Percentiles rank a stretch among this genome's conserved stretches.
Conservation (phyloP, 2,329 filamentous ascomycete genomes). For the Tolypocladium sp. region DNA sequence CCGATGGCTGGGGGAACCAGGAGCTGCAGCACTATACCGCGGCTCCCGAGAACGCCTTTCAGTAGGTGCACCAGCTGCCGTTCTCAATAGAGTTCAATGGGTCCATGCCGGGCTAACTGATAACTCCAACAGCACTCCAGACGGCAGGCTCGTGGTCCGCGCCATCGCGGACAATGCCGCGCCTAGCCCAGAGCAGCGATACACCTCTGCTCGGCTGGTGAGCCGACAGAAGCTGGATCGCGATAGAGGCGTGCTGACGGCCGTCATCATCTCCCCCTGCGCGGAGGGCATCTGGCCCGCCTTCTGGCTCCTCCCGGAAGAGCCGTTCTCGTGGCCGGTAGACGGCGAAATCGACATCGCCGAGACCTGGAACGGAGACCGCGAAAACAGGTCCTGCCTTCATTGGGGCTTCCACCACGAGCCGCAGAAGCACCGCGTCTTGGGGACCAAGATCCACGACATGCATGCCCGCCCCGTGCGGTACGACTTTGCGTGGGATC, state of each 20-base stretch:
- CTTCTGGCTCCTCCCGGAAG: slow-evolving; percentile 49
- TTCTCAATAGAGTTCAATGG: background rate
- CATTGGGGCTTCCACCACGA: slow-evolving; percentile 52
- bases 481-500: slow-evolving; percentile 49
- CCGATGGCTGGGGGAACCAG: slow-evolving; percentile 54
- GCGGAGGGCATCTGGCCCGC: slow-evolving; percentile 52
- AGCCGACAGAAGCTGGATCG: slow-evolving; percentile 40
- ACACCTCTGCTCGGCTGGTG: slow-evolving; percentile 47
- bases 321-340: slow-evolving; percentile 49
- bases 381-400: slow-evolving; percentile 45
- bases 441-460: slow-evolving; percentile 39
- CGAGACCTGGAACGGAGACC: slow-evolving; percentile 52
- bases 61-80: slow-evolving; percentile 18
- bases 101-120: background rate
- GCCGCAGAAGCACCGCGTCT: slow-evolving; percentile 45
- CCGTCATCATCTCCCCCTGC: slow-evolving; percentile 40
- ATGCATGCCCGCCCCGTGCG: slow-evolving; percentile 37
- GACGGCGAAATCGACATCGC: slow-evolving; percentile 54
- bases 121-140: slow-evolving; percentile 24
- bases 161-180: slow-evolving; percentile 31
- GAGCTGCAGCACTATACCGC: slow-evolving; percentile 50
- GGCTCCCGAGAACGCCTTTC: slow-evolving; percentile 40
- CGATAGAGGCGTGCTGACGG: slow-evolving; percentile 42
- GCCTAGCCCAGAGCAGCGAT: slow-evolving; percentile 29
- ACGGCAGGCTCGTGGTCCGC: slow-evolving; percentile 42